phyloP scores from a whole-genome alignment of 768 basidiomycete genomes.

The Ramaria sp. region DNA sequence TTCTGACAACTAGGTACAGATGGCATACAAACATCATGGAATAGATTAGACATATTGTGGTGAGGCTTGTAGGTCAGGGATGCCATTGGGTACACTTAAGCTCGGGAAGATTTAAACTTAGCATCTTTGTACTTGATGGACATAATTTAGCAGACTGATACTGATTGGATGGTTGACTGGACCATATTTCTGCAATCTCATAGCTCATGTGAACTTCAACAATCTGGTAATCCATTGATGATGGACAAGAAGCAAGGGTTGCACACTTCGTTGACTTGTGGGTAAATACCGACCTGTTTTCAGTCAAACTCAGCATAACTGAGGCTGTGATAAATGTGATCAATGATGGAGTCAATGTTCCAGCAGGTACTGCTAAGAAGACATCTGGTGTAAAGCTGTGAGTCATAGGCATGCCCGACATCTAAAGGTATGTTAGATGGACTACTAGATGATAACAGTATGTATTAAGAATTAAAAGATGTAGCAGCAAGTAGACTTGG shows the following conservation, averaged over 20 bases:
- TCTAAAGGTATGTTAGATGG: neutral
- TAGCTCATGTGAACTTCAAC: slow-evolving; percentile 27
- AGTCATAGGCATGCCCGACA: neutral
- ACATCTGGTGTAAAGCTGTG: neutral
- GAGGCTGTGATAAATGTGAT: slow-evolving; percentile 18
- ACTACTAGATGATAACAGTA: slow-evolving; percentile 1
- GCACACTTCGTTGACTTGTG: slow-evolving; percentile 30
- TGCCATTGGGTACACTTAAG: neutral
- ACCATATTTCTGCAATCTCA: slow-evolving; percentile 10
- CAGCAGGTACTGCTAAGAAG: slow-evolving; percentile 9
- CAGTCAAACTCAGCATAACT: slow-evolving; percentile 23
- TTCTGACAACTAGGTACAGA: slow-evolving; percentile 28
- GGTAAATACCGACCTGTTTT: slow-evolving; percentile 30
- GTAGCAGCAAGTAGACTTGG: no score
- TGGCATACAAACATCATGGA: slow-evolving; percentile 12
- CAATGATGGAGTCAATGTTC: slow-evolving; percentile 17
- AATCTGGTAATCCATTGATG: slow-evolving; percentile 30
- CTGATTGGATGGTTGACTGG: slow-evolving; percentile 28
- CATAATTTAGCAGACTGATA: slow-evolving; percentile 39
- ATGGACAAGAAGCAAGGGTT: slow-evolving; percentile 11
- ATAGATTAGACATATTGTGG: neutral
- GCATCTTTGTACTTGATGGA: slow-evolving; percentile 14
- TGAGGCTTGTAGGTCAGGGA: slow-evolving; percentile 14
- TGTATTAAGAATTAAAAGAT: no score
- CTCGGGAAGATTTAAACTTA: neutral